Base-by-base conservation (phyloP, 176 grass and related monocot species). In the Metroxylon sagu region DNA sequence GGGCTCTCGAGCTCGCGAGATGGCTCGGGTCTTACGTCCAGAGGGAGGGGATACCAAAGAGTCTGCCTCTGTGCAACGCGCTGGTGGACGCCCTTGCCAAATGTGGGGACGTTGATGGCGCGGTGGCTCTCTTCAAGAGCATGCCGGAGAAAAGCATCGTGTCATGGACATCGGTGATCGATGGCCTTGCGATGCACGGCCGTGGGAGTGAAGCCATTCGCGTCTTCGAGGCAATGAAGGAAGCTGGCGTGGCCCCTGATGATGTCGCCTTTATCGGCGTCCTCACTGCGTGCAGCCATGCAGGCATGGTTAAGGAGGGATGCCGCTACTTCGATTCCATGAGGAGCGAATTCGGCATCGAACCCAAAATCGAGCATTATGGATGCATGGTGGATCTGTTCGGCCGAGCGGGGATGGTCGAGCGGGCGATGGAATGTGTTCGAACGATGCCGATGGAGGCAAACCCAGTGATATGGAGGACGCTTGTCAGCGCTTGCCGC, bases 361-460 rank as follows among this genome's bases (percentile, higher is more conserved):
- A 85, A 29, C 86, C 86, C 39, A 85, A 82, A 78, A 85, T 89
- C 0, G 78, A 85, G 78, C 86, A 89, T 50, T 89, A 85, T 16
- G 82, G 82, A 35, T 85, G 86, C 51, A 85, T 89, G 71, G 78
- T 89, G 14, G 86, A 89, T 72, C 77, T 85, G 78, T 82, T 85
- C 28, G 73, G 86, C 53, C 74, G 71, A 60, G 82, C 75, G 27
- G 86, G 82, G 50, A 72, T 79, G 82, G 59, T 89, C 0, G 82
- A 89, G 8, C 51, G 21, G 26, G 86, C 75, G 2, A 26, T 85
- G 62, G 68, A 85, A 25, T 89, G 85, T 62, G 75, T 78, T 15
- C 68, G 16, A 4, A 61, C n/a, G 4, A 89, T 89, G 86, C 86
- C 82, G 7, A 62, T 82, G 8, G 72, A 89, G 54, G 75, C 82